Percentiles rank a stretch among this genome's conserved stretches.
phyloP scores from a whole-genome alignment of 805 yeast genomes.

The Yarrowia sp. region DNA sequence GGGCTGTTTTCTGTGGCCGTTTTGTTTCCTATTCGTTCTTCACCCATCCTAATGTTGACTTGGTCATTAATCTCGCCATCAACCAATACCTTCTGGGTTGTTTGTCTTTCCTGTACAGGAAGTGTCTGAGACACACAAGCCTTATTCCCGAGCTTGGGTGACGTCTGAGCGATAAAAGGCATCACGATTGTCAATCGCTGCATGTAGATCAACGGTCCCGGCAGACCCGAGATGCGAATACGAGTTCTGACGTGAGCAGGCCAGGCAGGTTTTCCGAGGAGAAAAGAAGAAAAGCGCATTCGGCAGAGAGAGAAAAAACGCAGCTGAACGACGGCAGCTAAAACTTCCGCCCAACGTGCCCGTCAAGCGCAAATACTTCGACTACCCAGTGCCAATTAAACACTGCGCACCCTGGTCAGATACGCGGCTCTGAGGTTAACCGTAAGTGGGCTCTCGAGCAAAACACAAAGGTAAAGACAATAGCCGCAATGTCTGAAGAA shows the following conservation, averaged over 20 bases:
- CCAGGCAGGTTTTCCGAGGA: no score
- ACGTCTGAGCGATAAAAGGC: not conserved
- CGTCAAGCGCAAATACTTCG: not conserved
- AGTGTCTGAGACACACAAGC: not conserved
- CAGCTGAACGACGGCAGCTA: not conserved
- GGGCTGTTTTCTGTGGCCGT: no score
- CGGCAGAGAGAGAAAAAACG: no score
- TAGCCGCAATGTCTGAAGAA: not conserved
- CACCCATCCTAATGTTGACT: no score
- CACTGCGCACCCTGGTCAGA: not conserved
- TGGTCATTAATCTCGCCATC: not conserved
- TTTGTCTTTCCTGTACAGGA: not conserved
- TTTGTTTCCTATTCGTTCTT: no score
- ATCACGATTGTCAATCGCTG: slow-evolving; percentile 6
- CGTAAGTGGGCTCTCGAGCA: not conserved
- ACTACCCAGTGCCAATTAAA: not conserved
- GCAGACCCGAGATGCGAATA: not conserved
- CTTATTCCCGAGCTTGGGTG: no score
- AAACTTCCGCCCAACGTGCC: not conserved
- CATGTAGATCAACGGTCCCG: slow-evolving; percentile 12
- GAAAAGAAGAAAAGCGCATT: no score
- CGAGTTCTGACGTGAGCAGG: no score
- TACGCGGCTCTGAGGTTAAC: slow-evolving; percentile 18
- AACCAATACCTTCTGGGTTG: not conserved
- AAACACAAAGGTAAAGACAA: not conserved